Base-by-base conservation (phyloP, 495 filamentous ascomycete species). In the Penicillium coffeae region DNA sequence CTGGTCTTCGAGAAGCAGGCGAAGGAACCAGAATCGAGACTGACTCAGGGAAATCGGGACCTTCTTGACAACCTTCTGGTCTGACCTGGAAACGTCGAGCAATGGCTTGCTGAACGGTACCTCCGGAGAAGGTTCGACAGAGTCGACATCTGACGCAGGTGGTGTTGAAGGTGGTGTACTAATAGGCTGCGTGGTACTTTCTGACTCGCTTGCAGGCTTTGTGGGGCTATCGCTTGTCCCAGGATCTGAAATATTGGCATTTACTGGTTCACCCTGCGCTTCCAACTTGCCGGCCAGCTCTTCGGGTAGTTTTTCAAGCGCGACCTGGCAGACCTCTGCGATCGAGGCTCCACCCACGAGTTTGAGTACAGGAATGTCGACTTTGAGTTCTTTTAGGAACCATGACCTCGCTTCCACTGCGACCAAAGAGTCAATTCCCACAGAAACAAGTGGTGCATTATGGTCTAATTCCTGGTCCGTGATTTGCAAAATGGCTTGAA, bases 21-120 rank as follows among this genome's bases (percentile, higher is more conserved):
- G 50, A 2, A 53, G 45, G 30, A 56, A 52, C 45, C 49, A 56
- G 32, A 56, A 52, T 4, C 75, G 58, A 0, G 69, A 71, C 46
- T 64, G 64, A 2, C 69, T 70, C 53, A 72, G 16, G 42, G 21
- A 32, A 15, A 19, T 58, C 50, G 8, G 58, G 42, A 16, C n/a
- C n/a, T n/a, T n/a, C n/a, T n/a, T n/a, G n/a, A n/a, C n/a, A n/a
- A n/a, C n/a, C n/a, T n/a, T n/a, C n/a, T n/a, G n/a, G n/a, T n/a
- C n/a, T n/a, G n/a, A n/a, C n/a, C n/a, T n/a, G n/a, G n/a, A n/a
- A n/a, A n/a, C n/a, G n/a, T n/a, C n/a, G n/a, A n/a, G n/a, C n/a
- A n/a, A n/a, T n/a, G n/a, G n/a, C n/a, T n/a, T n/a, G n/a, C n/a
- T n/a, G n/a, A n/a, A n/a, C n/a, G n/a, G n/a, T n/a, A n/a, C n/a